A percentile compares a stretch with the other conserved stretches of the same genome.
These are phyloP conservation scores for Gossypium sturtianum DNA, from an alignment of 345 rosid genomes.

Conservation along the genomic window DNA sequence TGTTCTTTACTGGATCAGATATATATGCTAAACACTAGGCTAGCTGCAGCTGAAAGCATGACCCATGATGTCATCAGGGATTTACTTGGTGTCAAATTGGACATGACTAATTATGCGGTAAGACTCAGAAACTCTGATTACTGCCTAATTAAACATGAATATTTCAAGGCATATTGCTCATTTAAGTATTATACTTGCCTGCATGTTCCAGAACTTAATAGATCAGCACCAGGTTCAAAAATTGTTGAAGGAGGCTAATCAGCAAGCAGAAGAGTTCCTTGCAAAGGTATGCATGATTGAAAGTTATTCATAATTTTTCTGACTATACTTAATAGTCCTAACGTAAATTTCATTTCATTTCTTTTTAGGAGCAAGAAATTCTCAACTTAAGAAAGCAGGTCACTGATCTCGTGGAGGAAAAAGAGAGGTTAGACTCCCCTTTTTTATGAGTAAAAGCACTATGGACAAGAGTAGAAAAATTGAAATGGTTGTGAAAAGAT, in stretches of 20 bases:
- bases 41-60: constrained; percentile 96
- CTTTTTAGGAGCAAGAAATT: constrained; percentile 62
- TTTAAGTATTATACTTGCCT: constrained; percentile 3
- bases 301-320: constrained; percentile 9
- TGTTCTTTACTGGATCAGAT: constrained; percentile 39
- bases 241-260: constrained; percentile 62
- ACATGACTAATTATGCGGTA: constrained; percentile 83
- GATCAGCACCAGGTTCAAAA: constrained; percentile 67
- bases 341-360: background rate
- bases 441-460: background rate
- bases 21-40: constrained; percentile 62
- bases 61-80: constrained; percentile 93
- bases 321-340: constrained; percentile 3
- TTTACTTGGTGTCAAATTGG: constrained; percentile 82
- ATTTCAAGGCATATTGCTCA: constrained; percentile 8
- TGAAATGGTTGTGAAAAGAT: background rate
- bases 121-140: constrained; percentile 34
- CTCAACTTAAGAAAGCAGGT: constrained; percentile 47
- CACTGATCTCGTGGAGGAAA: constrained; percentile 53
- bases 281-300: constrained; percentile 44
- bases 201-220: constrained; percentile 58
- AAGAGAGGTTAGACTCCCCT: constrained; percentile 50
- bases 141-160: background rate
- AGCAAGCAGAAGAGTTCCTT: constrained; percentile 57
- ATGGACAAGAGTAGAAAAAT: background rate